Percentiles rank a stretch among this genome's conserved stretches.
Evolutionary conservation across 2,329 filamentous ascomycete species (phyloP).

Genomic region (Trematosphaeria pertusa): DNA sequence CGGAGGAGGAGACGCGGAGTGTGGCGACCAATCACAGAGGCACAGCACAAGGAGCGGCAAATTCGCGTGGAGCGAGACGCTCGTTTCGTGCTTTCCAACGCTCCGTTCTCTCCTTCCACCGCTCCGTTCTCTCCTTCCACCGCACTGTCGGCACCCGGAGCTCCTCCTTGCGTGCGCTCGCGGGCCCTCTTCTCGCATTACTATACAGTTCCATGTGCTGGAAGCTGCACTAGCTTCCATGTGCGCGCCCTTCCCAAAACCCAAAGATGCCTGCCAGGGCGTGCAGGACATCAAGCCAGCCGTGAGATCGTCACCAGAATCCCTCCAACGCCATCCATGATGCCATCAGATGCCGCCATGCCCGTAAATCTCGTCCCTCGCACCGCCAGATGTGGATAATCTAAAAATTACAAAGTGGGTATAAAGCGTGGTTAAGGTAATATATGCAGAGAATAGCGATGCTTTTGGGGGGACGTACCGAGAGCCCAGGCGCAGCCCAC

Average conservation of each 20-base stretch:
- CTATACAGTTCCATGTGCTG: constrained; percentile 30
- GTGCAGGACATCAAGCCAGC: constrained; percentile 29
- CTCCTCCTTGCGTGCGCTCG: constrained; percentile 20
- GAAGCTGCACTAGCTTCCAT: constrained; percentile 46
- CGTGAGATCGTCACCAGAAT: constrained; percentile 29
- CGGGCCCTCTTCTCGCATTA: constrained; percentile 32
- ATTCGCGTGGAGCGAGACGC: constrained; percentile 32
- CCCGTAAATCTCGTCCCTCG: constrained; percentile 28
- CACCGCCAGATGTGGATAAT: constrained; percentile 25
- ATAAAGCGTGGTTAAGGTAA: constrained; percentile 44
- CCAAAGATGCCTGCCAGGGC: constrained; percentile 23
- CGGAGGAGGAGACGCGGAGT: constrained; percentile 9
- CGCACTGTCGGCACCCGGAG: constrained; percentile 8
- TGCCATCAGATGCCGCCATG: constrained; percentile 30
- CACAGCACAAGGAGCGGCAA: constrained; percentile 19
- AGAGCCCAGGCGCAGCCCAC: constrained; percentile 13
- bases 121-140: constrained; percentile 19
- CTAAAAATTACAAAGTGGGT: constrained; percentile 50
- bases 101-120: no score
- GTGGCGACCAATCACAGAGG: constrained; percentile 27
- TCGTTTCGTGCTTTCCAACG: constrained; percentile 25
- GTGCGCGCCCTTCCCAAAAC: constrained; percentile 16
- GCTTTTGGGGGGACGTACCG: constrained; percentile 27
- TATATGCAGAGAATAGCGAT: constrained; percentile 47
- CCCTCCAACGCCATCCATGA: constrained; percentile 35